Base-by-base conservation (phyloP, 2,329 filamentous ascomycete species). In the Macrophomina pseudophaseolina region DNA sequence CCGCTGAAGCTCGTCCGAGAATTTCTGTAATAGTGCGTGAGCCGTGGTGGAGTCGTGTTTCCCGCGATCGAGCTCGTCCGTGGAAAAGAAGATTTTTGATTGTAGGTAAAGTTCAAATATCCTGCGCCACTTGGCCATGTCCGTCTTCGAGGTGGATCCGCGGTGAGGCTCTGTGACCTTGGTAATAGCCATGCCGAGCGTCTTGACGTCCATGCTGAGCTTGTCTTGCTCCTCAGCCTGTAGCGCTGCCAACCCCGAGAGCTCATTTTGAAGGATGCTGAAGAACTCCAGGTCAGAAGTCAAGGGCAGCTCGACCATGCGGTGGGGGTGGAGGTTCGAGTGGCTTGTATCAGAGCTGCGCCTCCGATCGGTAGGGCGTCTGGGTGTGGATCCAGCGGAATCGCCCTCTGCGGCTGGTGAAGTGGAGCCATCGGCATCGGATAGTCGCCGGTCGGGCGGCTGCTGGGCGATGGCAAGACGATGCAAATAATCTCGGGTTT, bases 51-150 rank as follows among this genome's bases (percentile, higher is more conserved):
- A 90, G 60, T 86, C 85, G 23, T 92, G 85, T 2, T 86, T 83
- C 14, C 91, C 91, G 66, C 90, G 88, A 70, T 92, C 89, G 38
- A 80, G 79, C 75, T 96, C 92, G 35, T 87, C 86, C 0, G 89
- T 91, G 1, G 91, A 92, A 76, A 95, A 95, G 80, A 97, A 97
- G 35, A 96, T 84, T 65, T 90, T 87, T 7, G 90, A 90, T 66
- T 95, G 90, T 12, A 94, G 80, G 73, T 97, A 97, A 0, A 94
- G 80, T 68, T 93, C 89, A 72, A 97, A 94, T 69, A 97, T 89
- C 70, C 90, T 85, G 58, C 93, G 87, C 93, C 93, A 97, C 44
- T 85, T 85, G 64, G 88, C 87, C 30, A 96, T 80, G 74, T 95
- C 91, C 52, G 84, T 80, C 63, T 80, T 83, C 11, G 42, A 9